Percentiles rank a stretch among this genome's conserved stretches.
phyloP scores from a whole-genome alignment of 2,329 filamentous ascomycete genomes.

The Aspergillus sojae region DNA sequence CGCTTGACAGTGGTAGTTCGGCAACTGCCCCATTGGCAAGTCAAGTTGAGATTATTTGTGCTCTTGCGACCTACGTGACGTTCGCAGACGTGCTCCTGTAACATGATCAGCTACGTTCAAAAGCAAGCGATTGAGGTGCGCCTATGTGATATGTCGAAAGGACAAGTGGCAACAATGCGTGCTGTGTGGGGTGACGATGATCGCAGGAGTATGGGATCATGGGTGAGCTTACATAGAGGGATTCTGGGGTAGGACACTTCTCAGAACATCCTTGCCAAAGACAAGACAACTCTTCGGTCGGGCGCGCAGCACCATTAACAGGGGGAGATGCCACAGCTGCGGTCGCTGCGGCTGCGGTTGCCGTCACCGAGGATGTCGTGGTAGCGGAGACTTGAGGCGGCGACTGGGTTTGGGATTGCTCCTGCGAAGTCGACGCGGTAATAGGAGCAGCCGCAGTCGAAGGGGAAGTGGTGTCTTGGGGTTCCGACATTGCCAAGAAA shows the following conservation, averaged over 20 bases:
- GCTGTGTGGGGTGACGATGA: neutral
- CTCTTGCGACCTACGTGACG: conserved; percentile 98
- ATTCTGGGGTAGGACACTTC: conserved; percentile 59
- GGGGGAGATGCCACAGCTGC: conserved; percentile 36
- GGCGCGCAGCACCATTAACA: conserved; percentile 31
- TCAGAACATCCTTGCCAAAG: conserved; percentile 67
- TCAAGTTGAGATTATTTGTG: conserved; percentile 97
- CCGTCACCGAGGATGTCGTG: conserved; percentile 34
- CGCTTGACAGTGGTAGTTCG: conserved; percentile 97
- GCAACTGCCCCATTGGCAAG: conserved; percentile 96
- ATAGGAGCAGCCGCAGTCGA: conserved; percentile 29
- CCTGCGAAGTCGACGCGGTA: conserved; percentile 27
- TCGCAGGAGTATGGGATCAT: neutral
- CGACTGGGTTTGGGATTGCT: conserved; percentile 25
- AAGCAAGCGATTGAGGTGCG: neutral
- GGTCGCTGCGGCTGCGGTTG: conserved; percentile 40
- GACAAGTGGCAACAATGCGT: conserved; percentile 6
- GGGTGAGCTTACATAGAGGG: conserved; percentile 59
- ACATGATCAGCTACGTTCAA: neutral
- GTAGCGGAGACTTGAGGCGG: conserved; percentile 27
- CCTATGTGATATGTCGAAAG: conserved; percentile 2
- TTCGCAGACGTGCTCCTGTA: conserved; percentile 94
- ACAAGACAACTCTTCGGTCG: conserved; percentile 51
- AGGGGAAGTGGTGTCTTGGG: conserved; percentile 35
- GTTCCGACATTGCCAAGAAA: conserved; percentile 47